Conservation (phyloP, 106 monocot species). For the Platanthera zijinensis region DNA sequence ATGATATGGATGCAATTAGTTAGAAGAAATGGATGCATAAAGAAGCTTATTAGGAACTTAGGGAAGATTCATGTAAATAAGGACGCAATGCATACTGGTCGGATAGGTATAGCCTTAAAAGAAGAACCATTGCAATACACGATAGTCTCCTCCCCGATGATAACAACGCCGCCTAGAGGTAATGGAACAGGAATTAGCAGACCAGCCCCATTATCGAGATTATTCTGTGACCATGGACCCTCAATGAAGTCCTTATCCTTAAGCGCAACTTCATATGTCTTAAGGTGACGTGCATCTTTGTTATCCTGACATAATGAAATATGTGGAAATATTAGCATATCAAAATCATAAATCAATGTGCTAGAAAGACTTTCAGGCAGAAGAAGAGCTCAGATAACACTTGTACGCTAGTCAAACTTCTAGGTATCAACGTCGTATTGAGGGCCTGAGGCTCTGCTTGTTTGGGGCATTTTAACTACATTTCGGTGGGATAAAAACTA, state of each 20-base stretch:
- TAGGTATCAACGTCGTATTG: background rate
- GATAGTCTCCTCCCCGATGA: constrained; percentile 97
- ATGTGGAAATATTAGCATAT: constrained; percentile 4
- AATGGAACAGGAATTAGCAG: constrained; percentile 89
- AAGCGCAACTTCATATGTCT: constrained; percentile 95
- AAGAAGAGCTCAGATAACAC: background rate
- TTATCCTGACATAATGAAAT: constrained; percentile 55
- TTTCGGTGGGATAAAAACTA: too few species aligned
- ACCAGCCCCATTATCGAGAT: constrained; percentile 96
- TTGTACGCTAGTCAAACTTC: background rate
- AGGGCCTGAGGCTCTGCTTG: background rate
- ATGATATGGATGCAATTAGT: background rate
- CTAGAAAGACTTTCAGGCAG: background rate
- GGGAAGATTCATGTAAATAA: background rate
- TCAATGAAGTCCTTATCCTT: constrained; percentile 99
- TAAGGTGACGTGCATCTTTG: constrained; percentile 97
- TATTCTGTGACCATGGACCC: constrained; percentile 96
- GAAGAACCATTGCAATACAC: constrained; percentile 79
- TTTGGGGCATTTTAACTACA: too few species aligned
- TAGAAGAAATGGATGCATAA: background rate
- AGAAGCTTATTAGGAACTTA: background rate
- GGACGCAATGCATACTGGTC: constrained; percentile 36
- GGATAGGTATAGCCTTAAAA: constrained; percentile 91
- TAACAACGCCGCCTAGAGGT: constrained; percentile 97
- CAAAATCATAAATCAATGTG: background rate